These are phyloP conservation scores for Pistacia integerrima DNA, from an alignment of 345 rosid genomes.

Conservation along the genomic window DNA sequence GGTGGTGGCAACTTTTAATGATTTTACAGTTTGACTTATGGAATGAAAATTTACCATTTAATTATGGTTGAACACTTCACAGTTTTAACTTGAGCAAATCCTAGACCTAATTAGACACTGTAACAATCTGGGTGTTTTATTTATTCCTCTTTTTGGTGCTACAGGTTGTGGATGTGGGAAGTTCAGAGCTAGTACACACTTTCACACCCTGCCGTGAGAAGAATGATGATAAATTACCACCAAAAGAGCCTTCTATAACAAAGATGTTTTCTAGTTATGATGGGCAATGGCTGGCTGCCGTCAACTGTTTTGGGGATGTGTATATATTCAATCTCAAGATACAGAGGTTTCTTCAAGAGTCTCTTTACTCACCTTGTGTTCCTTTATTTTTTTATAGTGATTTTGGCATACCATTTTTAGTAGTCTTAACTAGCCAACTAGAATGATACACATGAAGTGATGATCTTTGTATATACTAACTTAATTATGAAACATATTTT, in stretches of 20 bases:
- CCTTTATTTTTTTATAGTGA: neutral
- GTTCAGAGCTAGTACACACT: slow-evolving; percentile 55
- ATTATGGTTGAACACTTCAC: neutral
- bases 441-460: no score
- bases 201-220: slow-evolving; percentile 63
- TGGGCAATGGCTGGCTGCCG: slow-evolving; percentile 92
- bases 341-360: slow-evolving; percentile 51
- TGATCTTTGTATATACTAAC: no score
- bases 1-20: neutral
- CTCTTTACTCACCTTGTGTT: slow-evolving; percentile 6
- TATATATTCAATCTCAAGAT: slow-evolving; percentile 79
- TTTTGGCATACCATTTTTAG: neutral
- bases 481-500: no score
- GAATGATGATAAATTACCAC: slow-evolving; percentile 45
- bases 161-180: slow-evolving; percentile 68
- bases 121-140: neutral
- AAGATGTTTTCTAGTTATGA: slow-evolving; percentile 83
- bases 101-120: neutral
- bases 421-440: neutral
- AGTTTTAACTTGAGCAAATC: no score
- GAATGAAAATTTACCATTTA: neutral
- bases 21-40: neutral
- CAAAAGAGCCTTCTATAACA: slow-evolving; percentile 86
- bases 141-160: slow-evolving; percentile 4
- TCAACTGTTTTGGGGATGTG: slow-evolving; percentile 91